Evolutionary conservation across 805 yeast genomes (phyloP).

Genomic region (Cyberlindnera samutprakarnensis): DNA sequence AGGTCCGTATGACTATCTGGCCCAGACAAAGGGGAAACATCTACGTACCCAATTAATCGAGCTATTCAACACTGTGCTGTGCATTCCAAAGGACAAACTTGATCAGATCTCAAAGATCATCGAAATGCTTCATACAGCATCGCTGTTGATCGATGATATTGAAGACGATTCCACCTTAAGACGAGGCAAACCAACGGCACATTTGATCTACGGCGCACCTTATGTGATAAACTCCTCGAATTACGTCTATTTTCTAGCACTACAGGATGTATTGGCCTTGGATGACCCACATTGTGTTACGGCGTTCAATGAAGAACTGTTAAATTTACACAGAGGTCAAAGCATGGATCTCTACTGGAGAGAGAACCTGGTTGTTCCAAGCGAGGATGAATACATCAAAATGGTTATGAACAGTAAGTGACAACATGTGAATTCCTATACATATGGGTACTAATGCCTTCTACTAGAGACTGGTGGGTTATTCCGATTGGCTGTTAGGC

Average conservation of each 20-base stretch:
- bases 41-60: slow-evolving; percentile 31
- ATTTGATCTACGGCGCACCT: slow-evolving; percentile 68
- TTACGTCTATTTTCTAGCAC: slow-evolving; percentile 56
- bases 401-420: slow-evolving; percentile 66
- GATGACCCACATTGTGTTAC: slow-evolving; percentile 18
- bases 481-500: slow-evolving; percentile 62
- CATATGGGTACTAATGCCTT: background rate
- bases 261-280: slow-evolving; percentile 32
- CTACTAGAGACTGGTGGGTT: slow-evolving; percentile 68
- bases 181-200: slow-evolving; percentile 77
- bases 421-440: background rate
- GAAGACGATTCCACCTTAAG: slow-evolving; percentile 71
- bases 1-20: slow-evolving; percentile 19
- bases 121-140: slow-evolving; percentile 58
- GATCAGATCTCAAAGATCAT: slow-evolving; percentile 37
- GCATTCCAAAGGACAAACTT: slow-evolving; percentile 33
- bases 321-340: slow-evolving; percentile 83
- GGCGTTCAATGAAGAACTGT: slow-evolving; percentile 63
- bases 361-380: slow-evolving; percentile 52
- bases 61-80: slow-evolving; percentile 45
- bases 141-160: slow-evolving; percentile 76
- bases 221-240: slow-evolving; percentile 79
- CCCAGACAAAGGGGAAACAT: slow-evolving; percentile 20
- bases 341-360: slow-evolving; percentile 88
- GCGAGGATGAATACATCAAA: slow-evolving; percentile 53